A percentile compares a stretch with the other conserved stretches of the same genome.
phyloP scores from a whole-genome alignment of 2,329 filamentous ascomycete species.

The Calonectria crousiana region DNA sequence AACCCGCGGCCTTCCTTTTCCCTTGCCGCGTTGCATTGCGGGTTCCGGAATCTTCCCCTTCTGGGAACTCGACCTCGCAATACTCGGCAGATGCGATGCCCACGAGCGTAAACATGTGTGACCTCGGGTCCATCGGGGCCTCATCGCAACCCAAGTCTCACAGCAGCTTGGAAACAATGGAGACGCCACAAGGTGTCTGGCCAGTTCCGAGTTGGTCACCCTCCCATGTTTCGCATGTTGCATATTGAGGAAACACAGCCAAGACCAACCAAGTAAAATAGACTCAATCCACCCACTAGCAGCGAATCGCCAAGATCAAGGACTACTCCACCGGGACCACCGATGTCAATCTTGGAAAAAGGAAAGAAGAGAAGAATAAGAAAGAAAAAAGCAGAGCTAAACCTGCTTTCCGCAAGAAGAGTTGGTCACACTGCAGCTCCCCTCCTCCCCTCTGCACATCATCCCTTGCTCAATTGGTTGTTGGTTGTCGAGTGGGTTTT shows the following conservation, averaged over 20 bases:
- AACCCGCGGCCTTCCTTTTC: not conserved
- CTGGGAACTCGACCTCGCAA: not conserved
- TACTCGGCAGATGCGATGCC: not conserved
- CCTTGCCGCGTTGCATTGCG: not conserved
- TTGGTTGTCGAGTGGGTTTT: not conserved
- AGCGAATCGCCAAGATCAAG: not conserved
- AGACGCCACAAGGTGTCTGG: not conserved
- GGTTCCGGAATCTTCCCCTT: not conserved
- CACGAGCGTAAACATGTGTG: not conserved
- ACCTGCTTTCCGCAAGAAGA: not conserved
- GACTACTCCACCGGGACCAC: not conserved
- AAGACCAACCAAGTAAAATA: not conserved
- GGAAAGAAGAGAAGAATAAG: not conserved
- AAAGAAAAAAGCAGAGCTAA: no score
- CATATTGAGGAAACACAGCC: not conserved
- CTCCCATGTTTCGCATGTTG: not conserved
- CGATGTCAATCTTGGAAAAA: not conserved
- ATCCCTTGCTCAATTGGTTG: not conserved
- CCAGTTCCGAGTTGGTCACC: not conserved
- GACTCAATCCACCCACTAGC: constrained; percentile 1
- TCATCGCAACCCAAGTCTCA: not conserved
- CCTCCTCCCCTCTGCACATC: not conserved
- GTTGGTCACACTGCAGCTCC: not conserved
- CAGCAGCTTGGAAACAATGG: not conserved
- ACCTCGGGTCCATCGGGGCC: not conserved